phyloP scores from a whole-genome alignment of 1,284 basidiomycete species.

The Coriolopsis trogii region DNA sequence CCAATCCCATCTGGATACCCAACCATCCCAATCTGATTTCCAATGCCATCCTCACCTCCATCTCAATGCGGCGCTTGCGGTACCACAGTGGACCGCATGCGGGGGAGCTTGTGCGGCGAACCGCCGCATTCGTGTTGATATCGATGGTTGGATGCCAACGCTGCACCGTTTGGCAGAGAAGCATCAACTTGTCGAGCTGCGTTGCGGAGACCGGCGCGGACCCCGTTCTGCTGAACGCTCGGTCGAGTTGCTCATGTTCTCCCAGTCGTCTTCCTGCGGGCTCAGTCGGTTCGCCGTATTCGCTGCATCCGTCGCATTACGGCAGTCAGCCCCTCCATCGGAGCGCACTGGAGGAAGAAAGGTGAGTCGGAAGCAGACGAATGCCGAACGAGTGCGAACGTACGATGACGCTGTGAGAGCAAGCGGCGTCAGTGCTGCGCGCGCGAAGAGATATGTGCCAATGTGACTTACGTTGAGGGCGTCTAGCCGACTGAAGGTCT shows the following conservation, averaged over 20 bases:
- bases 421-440: constrained; percentile 22
- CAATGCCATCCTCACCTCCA: neutral
- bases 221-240: constrained; percentile 29
- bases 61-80: neutral
- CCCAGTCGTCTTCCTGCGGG: constrained; percentile 36
- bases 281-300: constrained; percentile 32
- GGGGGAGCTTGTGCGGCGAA: constrained; percentile 15
- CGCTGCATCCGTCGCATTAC: constrained; percentile 38
- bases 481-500: constrained; percentile 92
- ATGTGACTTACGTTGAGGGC: constrained; percentile 82
- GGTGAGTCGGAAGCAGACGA: constrained; percentile 15
- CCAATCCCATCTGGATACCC: too few relatives aligned
- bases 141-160: constrained; percentile 3
- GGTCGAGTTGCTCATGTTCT: constrained; percentile 32
- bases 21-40: neutral
- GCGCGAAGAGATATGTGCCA: constrained; percentile 2
- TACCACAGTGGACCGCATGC: neutral
- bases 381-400: constrained; percentile 26
- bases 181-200: constrained; percentile 11
- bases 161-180: constrained; percentile 8
- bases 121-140: neutral
- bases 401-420: constrained; percentile 38
- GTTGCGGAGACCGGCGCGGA: constrained; percentile 23
- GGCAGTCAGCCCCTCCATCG: constrained; percentile 78
- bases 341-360: constrained; percentile 63